Evolutionary conservation across 352 stramenopile genomes (phyloP), one percentile per base, ranked within the genome.

Genomic region (Thraustotheca clavata): DNA sequence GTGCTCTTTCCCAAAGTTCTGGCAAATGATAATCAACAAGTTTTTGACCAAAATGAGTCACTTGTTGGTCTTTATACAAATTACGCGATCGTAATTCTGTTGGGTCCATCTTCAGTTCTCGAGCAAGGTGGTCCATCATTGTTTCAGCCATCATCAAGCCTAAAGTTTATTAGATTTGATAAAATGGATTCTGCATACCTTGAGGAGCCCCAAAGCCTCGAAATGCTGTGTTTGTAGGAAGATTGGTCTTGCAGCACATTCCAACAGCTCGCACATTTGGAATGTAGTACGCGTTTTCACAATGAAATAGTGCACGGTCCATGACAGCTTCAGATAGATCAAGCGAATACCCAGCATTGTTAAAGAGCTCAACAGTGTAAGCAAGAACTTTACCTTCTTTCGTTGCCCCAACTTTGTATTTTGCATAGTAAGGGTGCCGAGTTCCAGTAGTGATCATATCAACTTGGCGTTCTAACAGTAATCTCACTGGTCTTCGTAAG

Each of bases 151-250:
- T 75, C 27, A 95, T 76, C 50, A 96, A 76, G 4, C 71, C 70
- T 67, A 46, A 16, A 11, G 27, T 57, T 24, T 8, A 59, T 69
- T 36, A 52, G 20, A 43, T 57, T 60, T 0, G 24, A 35, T 68
- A 61, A 41, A 3, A 39, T 18, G 61, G 18, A 20, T 11, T 63
- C 14, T 67, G 66, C 66, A 75, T 77, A 7, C 89, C 88, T 67
- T 99, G 96, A 0, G 95, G 95, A 0, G 89, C 95, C 62, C 96
- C 96, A 77, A 98, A 98, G 0, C 94, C 96, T 47, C 95, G 76
- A 76, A 97, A 98, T 2, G 96, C 95, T 11, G 95, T 99, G 70
- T 98, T 96, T 5, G 89, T 94, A 18, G 94, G 79, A 48, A 98
- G 82, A 47, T 96, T 96, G 6, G 96, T 99, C 54, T 96, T 96